Percentiles rank a stretch among this genome's conserved stretches.
These are phyloP conservation scores for Coemansia sp. DNA, from an alignment of 192 early-diverging fungal species.

Conservation along the genomic window DNA sequence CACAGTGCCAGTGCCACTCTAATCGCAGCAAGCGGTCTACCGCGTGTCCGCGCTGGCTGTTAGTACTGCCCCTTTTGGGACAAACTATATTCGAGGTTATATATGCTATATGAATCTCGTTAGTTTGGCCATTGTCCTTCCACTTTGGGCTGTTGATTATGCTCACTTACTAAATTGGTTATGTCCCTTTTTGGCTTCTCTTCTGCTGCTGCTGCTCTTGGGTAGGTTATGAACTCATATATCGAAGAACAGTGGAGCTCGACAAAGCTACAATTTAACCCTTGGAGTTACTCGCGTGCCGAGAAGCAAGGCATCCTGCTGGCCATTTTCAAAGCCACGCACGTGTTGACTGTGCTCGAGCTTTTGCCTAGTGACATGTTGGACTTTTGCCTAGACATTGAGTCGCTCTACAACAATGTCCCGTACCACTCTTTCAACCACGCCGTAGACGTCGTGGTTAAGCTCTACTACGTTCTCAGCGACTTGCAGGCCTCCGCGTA, in stretches of 20 bases:
- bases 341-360: slow-evolving; percentile 63
- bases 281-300: slow-evolving; percentile 65
- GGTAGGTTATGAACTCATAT: slow-evolving; percentile 48
- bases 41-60: neutral
- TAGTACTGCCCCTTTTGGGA: neutral
- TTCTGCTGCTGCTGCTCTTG: neutral
- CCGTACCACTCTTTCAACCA: slow-evolving; percentile 94
- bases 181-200: slow-evolving; percentile 10
- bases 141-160: neutral
- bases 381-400: slow-evolving; percentile 84
- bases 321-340: slow-evolving; percentile 71
- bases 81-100: slow-evolving; percentile 2
- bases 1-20: neutral
- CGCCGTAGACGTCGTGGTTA: slow-evolving; percentile 84
- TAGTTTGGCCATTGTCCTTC: neutral
- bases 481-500: slow-evolving; percentile 70
- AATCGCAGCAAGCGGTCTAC: neutral
- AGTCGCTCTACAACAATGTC: slow-evolving; percentile 78
- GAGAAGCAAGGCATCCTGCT: slow-evolving; percentile 85
- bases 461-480: slow-evolving; percentile 76
- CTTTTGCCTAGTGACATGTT: slow-evolving; percentile 69
- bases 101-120: slow-evolving; percentile 7
- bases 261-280: slow-evolving; percentile 58
- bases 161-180: neutral
- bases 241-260: slow-evolving; percentile 37